These are phyloP conservation scores for Escovopsis sp. DNA, from an alignment of 2,329 filamentous ascomycete genomes.

Conservation along the genomic window DNA sequence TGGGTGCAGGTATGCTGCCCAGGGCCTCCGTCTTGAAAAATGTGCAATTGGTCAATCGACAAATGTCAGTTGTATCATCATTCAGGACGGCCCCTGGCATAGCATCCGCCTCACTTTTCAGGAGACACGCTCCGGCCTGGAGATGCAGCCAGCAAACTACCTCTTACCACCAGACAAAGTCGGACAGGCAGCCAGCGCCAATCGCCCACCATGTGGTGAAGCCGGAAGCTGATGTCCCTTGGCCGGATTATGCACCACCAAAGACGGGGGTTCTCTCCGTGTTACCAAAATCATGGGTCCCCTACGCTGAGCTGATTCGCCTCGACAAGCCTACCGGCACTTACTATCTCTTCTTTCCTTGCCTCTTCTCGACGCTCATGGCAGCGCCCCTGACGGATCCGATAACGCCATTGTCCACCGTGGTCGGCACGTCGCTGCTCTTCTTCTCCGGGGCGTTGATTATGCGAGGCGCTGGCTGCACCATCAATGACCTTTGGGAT, in stretches of 20 bases:
- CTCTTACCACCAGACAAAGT: conserved; percentile 12
- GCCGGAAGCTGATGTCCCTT: not conserved
- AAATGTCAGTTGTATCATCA: conserved; percentile 1
- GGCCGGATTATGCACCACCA: conserved; percentile 47
- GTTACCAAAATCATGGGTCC: conserved; percentile 56
- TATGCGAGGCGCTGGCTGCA: conserved; percentile 79
- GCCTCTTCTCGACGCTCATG: conserved; percentile 69
- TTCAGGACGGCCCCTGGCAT: not conserved
- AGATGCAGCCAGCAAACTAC: conserved; percentile 7
- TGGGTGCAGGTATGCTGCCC: conserved; percentile 11
- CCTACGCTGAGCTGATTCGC: conserved; percentile 70
- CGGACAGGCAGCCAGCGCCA: conserved; percentile 7
- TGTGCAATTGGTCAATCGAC: conserved; percentile 9
- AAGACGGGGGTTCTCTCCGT: conserved; percentile 54
- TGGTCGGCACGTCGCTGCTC: conserved; percentile 49
- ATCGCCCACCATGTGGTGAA: conserved; percentile 3
- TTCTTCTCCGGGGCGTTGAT: conserved; percentile 67
- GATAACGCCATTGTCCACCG: conserved; percentile 42
- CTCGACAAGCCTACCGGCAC: conserved; percentile 71
- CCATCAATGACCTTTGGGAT: conserved; percentile 86
- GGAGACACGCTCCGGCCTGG: conserved; percentile 4
- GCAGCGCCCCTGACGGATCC: conserved; percentile 56
- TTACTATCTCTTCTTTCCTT: conserved; percentile 76
- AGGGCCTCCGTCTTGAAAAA: conserved; percentile 12
- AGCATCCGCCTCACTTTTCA: not conserved